Evolutionary conservation across 2,329 filamentous ascomycete species (phyloP), one percentile per base, ranked within the genome.

Genomic region (Raffaelea arxii): DNA sequence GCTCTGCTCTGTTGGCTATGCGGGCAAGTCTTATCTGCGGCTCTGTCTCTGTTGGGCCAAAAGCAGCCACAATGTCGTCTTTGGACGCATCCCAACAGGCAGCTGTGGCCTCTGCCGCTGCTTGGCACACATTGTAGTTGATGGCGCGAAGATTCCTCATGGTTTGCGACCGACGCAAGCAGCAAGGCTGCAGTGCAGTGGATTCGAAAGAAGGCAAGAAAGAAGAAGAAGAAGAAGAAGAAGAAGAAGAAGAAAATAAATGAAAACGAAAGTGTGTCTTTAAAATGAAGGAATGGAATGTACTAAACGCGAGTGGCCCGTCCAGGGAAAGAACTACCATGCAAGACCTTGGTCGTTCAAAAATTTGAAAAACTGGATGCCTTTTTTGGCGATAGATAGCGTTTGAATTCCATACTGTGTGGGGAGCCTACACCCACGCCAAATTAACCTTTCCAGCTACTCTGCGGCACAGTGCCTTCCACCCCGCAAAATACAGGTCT

Each of bases 111-210:
- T 77, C 72, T 52, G 73, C 64, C 44, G 75, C 71, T 53, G 80
- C 70, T 55, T 69, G 74, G 68, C 82, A 82, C 61, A 78, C 71
- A 56, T 77, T 75, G 62, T 86, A 82, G 60, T 77, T 79, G 58
- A 89, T 80, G 62, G 82, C 89, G 66, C 80, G 83, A 56, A 97
- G 75, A 65, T 96, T 97, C 62, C 87, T 84, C 91, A 97, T 97
- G 50, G 27, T 11, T n/a, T n/a, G n/a, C n/a, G n/a, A n/a, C n/a
- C n/a, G n/a, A n/a, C n/a, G n/a, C n/a, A n/a, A n/a, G n/a, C n/a
- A n/a, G n/a, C n/a, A n/a, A n/a, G n/a, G n/a, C n/a, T n/a, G n/a
- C n/a, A n/a, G n/a, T n/a, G n/a, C n/a, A n/a, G n/a, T n/a, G n/a
- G n/a, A n/a, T n/a, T n/a, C n/a, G n/a, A n/a, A n/a, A n/a, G n/a